These are phyloP conservation scores for Thyridium curvatum DNA, from an alignment of 2,329 filamentous ascomycete genomes.

Conservation along the genomic window DNA sequence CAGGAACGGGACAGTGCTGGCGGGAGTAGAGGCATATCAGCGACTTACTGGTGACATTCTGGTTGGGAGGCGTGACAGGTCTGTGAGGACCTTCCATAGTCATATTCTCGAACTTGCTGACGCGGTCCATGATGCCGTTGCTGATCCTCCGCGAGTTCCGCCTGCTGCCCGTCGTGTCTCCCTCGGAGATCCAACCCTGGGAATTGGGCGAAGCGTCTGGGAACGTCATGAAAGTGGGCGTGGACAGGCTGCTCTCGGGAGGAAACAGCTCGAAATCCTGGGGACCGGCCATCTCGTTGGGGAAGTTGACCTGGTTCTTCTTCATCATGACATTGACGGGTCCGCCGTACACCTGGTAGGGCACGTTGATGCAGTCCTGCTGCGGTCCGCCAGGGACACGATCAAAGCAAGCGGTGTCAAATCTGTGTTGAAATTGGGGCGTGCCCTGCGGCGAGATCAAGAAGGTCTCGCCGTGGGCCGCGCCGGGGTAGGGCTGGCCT, in stretches of 20 bases:
- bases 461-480: conserved; percentile 44
- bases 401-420: conserved; percentile 41
- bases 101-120: conserved; percentile 53
- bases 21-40: not conserved
- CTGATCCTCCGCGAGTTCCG: conserved; percentile 46
- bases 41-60: conserved; percentile 52
- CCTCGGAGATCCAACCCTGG: conserved; percentile 45
- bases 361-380: conserved; percentile 27
- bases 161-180: conserved; percentile 34
- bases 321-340: conserved; percentile 38
- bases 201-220: conserved; percentile 35
- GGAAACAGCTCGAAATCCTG: conserved; percentile 46
- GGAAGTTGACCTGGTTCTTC: conserved; percentile 33
- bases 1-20: not conserved
- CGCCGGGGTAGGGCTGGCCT: conserved; percentile 22
- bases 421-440: conserved; percentile 42
- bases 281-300: conserved; percentile 29
- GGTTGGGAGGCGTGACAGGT: conserved; percentile 57
- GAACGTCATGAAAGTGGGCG: conserved; percentile 43
- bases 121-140: conserved; percentile 54
- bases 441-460: conserved; percentile 50
- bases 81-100: conserved; percentile 36
- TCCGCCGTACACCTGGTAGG: conserved; percentile 40
- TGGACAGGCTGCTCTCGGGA: conserved; percentile 38
- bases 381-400: conserved; percentile 13